Evolutionary conservation across 2,329 filamentous ascomycete genomes (phyloP).

Genomic region (Zymoseptoria ardabiliae): DNA sequence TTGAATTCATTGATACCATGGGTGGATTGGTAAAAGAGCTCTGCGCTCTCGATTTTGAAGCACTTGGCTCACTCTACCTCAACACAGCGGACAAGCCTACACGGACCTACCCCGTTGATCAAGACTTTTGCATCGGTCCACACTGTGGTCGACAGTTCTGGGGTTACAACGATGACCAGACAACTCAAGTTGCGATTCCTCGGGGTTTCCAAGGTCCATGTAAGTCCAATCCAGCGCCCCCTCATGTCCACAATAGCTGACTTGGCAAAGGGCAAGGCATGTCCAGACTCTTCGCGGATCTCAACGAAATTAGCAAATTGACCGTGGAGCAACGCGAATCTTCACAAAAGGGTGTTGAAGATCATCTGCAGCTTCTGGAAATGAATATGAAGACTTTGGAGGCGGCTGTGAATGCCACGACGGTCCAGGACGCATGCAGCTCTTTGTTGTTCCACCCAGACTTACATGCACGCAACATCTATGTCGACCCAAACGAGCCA

Average conservation of each 20-base stretch:
- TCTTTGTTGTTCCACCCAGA: conserved; percentile 27
- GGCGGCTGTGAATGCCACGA: neutral
- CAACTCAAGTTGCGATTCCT: neutral
- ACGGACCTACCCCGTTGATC: neutral
- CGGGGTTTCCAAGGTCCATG: neutral
- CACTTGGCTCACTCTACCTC: conserved; percentile 1
- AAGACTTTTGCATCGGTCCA: conserved; percentile 2
- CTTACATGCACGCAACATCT: conserved; percentile 30
- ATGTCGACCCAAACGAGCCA: conserved; percentile 26
- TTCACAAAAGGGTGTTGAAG: neutral
- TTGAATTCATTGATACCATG: conserved; percentile 1
- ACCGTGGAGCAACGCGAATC: neutral
- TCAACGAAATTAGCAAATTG: neutral
- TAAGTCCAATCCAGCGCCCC: neutral
- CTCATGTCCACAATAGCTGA: neutral
- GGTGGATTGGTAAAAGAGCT: conserved; percentile 1
- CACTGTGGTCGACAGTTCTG: conserved; percentile 1
- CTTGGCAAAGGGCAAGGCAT: neutral
- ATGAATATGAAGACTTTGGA: neutral
- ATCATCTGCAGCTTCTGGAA: neutral
- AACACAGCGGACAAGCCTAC: neutral
- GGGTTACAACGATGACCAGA: neutral
- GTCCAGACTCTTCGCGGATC: neutral
- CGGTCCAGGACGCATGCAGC: conserved; percentile 5
- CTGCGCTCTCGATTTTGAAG: conserved; percentile 1